phyloP scores from a whole-genome alignment of 768 basidiomycete species.

The Leccinum variicolor region DNA sequence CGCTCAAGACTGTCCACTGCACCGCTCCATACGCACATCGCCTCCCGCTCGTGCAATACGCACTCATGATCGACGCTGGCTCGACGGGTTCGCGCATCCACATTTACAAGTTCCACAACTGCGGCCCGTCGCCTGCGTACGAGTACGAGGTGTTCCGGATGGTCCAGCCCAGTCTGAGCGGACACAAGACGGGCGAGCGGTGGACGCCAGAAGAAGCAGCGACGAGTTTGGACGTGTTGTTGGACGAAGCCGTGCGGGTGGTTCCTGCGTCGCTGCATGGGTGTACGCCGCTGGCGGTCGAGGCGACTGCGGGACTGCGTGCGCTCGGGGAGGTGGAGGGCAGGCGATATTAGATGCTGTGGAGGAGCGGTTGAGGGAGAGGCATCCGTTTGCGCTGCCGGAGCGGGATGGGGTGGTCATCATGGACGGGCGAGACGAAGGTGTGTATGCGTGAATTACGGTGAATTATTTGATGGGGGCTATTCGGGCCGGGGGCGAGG shows the following conservation, averaged over 20 bases:
- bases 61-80: slow-evolving; percentile 97
- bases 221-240: slow-evolving; percentile 67
- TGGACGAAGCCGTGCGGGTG: slow-evolving; percentile 75
- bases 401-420: slow-evolving; percentile 69
- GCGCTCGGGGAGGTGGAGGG: slow-evolving; percentile 59
- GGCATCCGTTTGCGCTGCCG: slow-evolving; percentile 69
- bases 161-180: slow-evolving; percentile 77
- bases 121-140: slow-evolving; percentile 66
- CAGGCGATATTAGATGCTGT: slow-evolving; percentile 76
- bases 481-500: slow-evolving; percentile 50
- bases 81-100: slow-evolving; percentile 97
- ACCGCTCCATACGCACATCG: slow-evolving; percentile 46
- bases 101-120: slow-evolving; percentile 98
- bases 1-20: slow-evolving; percentile 70
- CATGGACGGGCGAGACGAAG: slow-evolving; percentile 96
- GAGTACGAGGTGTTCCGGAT: slow-evolving; percentile 93
- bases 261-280: slow-evolving; percentile 60
- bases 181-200: slow-evolving; percentile 26
- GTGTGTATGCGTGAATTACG: slow-evolving; percentile 98
- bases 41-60: slow-evolving; percentile 78
- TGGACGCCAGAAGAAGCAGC: slow-evolving; percentile 66
- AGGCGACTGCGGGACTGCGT: slow-evolving; percentile 88
- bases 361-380: slow-evolving; percentile 47
- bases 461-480: slow-evolving; percentile 88
- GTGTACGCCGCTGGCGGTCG: slow-evolving; percentile 88